These are phyloP conservation scores for Angophora floribunda DNA, from an alignment of 345 rosid species.

Conservation along the genomic window DNA sequence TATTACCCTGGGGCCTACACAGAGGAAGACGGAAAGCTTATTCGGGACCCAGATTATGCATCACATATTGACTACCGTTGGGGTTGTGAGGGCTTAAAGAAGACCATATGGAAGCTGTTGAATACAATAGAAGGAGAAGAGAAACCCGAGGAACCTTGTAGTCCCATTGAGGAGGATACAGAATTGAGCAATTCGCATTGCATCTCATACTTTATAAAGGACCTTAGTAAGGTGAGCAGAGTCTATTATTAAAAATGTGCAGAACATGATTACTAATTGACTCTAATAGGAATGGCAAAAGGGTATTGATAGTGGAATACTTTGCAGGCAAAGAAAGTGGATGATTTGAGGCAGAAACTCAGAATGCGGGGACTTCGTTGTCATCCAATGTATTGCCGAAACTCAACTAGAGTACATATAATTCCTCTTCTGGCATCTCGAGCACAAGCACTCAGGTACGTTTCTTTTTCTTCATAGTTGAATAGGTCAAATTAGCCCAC, in stretches of 20 bases:
- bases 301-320: slow-evolving; percentile 1
- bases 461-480: neutral
- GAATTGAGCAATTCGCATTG: slow-evolving; percentile 66
- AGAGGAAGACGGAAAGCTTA: slow-evolving; percentile 59
- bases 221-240: slow-evolving; percentile 46
- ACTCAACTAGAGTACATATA: slow-evolving; percentile 64
- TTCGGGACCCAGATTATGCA: slow-evolving; percentile 80
- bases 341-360: slow-evolving; percentile 90
- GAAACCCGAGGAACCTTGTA: slow-evolving; percentile 16
- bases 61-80: slow-evolving; percentile 85
- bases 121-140: slow-evolving; percentile 44
- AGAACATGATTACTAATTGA: neutral
- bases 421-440: slow-evolving; percentile 93
- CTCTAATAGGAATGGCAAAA: neutral
- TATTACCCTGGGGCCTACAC: slow-evolving; percentile 69
- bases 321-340: slow-evolving; percentile 59
- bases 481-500: neutral
- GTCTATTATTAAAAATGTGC: neutral
- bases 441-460: slow-evolving; percentile 86
- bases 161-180: slow-evolving; percentile 51
- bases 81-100: slow-evolving; percentile 85
- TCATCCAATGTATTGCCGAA: slow-evolving; percentile 94
- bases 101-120: slow-evolving; percentile 87
- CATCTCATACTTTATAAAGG: slow-evolving; percentile 59
- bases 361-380: slow-evolving; percentile 94